Conservation (phyloP, 768 basidiomycete genomes). For the Russula griseocarnosa region DNA sequence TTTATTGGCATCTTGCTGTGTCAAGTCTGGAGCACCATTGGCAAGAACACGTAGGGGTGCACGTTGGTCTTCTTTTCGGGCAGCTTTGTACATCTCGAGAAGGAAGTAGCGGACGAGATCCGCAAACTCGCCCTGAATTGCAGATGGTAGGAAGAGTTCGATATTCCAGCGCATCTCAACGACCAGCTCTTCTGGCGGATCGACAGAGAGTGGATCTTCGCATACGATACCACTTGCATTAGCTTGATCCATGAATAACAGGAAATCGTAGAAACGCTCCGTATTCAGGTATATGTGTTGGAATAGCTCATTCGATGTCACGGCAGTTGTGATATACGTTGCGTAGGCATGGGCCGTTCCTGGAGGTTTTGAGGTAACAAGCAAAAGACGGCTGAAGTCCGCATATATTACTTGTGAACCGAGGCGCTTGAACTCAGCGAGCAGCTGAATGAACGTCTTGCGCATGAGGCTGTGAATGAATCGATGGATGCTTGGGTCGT, state of each 20-base stretch:
- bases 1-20: slow-evolving; percentile 65
- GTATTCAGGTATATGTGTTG: slow-evolving; percentile 86
- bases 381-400: slow-evolving; percentile 84
- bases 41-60: slow-evolving; percentile 72
- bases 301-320: slow-evolving; percentile 93
- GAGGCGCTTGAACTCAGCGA: slow-evolving; percentile 93
- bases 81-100: slow-evolving; percentile 73
- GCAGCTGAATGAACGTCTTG: slow-evolving; percentile 94
- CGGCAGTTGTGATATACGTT: slow-evolving; percentile 89
- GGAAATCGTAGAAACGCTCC: slow-evolving; percentile 86
- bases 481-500: slow-evolving; percentile 87
- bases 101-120: slow-evolving; percentile 76
- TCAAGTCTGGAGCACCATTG: slow-evolving; percentile 57
- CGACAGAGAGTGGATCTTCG: slow-evolving; percentile 65
- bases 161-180: slow-evolving; percentile 94
- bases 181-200: slow-evolving; percentile 62
- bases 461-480: slow-evolving; percentile 96
- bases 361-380: slow-evolving; percentile 93
- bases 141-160: slow-evolving; percentile 77
- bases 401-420: slow-evolving; percentile 93
- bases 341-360: slow-evolving; percentile 95
- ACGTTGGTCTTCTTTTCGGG: slow-evolving; percentile 57
- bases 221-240: slow-evolving; percentile 91
- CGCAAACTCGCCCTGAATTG: slow-evolving; percentile 74
- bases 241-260: slow-evolving; percentile 93